Percentiles rank a stretch among this genome's conserved stretches.
These are phyloP conservation scores for Cryphonectria carpinicola DNA, from an alignment of 2,329 filamentous ascomycete genomes.

Conservation along the genomic window DNA sequence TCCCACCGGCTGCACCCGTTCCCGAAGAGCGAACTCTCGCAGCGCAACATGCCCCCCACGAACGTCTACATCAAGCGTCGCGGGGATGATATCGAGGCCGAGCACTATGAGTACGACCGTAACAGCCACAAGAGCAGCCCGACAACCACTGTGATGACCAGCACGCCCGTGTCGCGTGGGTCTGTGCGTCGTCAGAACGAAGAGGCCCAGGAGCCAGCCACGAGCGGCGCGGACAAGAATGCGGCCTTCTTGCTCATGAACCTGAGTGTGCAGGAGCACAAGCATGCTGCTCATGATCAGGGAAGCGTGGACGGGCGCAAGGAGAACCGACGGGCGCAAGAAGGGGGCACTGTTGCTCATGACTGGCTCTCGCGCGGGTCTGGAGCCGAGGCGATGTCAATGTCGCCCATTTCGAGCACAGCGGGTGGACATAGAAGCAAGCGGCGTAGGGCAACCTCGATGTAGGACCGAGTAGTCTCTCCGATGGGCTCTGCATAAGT, in stretches of 20 bases:
- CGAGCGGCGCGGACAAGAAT: slow-evolving; percentile 45
- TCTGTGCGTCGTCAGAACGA: slow-evolving; percentile 20
- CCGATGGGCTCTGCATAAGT: neutral
- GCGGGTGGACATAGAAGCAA: slow-evolving; percentile 40
- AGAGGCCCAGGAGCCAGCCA: slow-evolving; percentile 24
- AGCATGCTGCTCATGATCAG: slow-evolving; percentile 5
- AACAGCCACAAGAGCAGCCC: slow-evolving; percentile 30
- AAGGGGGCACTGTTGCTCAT: neutral
- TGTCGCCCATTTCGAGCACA: slow-evolving; percentile 19
- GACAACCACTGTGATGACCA: slow-evolving; percentile 22
- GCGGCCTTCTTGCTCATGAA: slow-evolving; percentile 54
- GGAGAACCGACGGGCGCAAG: slow-evolving; percentile 21
- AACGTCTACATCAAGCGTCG: slow-evolving; percentile 21
- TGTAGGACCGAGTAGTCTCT: slow-evolving; percentile 33
- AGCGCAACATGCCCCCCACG: neutral
- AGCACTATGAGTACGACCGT: slow-evolving; percentile 33
- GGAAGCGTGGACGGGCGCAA: slow-evolving; percentile 16
- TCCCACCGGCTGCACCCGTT: slow-evolving; percentile 18
- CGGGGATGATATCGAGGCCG: slow-evolving; percentile 34
- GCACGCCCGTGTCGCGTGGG: slow-evolving; percentile 15
- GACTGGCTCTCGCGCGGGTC: slow-evolving; percentile 26
- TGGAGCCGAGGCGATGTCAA: slow-evolving; percentile 32
- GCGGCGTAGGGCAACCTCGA: slow-evolving; percentile 46
- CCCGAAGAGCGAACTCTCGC: slow-evolving; percentile 9
- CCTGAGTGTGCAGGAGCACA: slow-evolving; percentile 45